phyloP scores from a whole-genome alignment of 441 rosid species.

The Hura crepitans region DNA sequence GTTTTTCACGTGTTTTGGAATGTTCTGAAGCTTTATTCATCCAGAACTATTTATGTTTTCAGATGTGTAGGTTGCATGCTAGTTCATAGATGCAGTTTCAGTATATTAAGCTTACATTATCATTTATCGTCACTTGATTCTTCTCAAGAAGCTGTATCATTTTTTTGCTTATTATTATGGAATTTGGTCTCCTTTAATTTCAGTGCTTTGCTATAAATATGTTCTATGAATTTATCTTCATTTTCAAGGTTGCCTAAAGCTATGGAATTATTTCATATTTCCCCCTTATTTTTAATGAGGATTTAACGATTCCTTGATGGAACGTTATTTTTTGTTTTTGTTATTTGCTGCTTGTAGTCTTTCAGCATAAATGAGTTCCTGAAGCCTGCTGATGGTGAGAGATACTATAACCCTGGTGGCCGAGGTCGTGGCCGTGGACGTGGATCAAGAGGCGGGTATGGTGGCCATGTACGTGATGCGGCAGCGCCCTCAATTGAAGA shows the following conservation, averaged over 20 bases:
- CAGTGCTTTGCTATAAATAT: too few relatives aligned
- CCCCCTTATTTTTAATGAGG: background rate
- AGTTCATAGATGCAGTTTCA: too few relatives aligned
- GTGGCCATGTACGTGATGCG: constrained; percentile 36
- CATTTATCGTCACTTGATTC: too few relatives aligned
- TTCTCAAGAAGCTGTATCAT: too few relatives aligned
- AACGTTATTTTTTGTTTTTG: background rate
- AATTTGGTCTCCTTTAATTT: too few relatives aligned
- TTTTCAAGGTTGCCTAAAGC: too few relatives aligned
- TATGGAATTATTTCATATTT: background rate
- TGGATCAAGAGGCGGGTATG: constrained; percentile 56
- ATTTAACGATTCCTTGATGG: background rate
- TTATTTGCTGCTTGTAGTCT: constrained; percentile 40
- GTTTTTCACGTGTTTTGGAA: background rate
- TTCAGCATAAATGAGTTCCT: constrained; percentile 82
- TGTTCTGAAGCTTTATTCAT: too few relatives aligned
- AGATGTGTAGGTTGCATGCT: too few relatives aligned
- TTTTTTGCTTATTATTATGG: too few relatives aligned
- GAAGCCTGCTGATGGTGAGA: constrained; percentile 86
- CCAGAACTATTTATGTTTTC: too few relatives aligned
- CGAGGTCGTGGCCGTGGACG: constrained; percentile 72
- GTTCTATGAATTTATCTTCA: too few relatives aligned
- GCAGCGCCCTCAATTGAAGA: constrained; percentile 71
- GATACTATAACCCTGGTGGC: constrained; percentile 41
- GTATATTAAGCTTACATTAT: too few relatives aligned